Evolutionary conservation across 257 asterid genomes (phyloP).

Genomic region (Solanum medicagineum): DNA sequence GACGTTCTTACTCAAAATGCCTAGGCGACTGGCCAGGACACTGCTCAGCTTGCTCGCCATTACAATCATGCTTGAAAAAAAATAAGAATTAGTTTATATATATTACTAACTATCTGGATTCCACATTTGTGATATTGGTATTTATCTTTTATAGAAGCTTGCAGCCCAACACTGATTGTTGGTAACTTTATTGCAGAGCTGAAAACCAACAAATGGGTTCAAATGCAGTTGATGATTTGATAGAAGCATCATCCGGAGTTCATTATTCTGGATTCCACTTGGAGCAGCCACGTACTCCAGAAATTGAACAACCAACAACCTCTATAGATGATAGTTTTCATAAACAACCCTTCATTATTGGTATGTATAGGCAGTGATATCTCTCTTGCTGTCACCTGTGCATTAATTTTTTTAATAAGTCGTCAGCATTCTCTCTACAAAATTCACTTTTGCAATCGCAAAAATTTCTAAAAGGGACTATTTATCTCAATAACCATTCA

Average conservation of each 20-base stretch:
- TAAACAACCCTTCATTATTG: constrained; percentile 89
- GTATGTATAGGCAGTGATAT: constrained; percentile 20
- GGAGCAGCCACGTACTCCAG: constrained; percentile 23
- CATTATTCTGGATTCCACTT: constrained; percentile 92
- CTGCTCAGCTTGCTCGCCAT: background rate
- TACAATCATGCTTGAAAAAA: background rate
- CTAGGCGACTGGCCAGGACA: background rate
- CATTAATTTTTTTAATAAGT: background rate
- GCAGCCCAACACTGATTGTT: background rate
- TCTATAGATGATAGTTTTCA: constrained; percentile 38
- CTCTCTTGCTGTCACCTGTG: background rate
- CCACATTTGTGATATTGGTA: background rate
- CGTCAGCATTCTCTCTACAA: background rate
- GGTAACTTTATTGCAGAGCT: constrained; percentile 5
- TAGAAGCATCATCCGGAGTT: constrained; percentile 83
- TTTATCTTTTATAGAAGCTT: background rate
- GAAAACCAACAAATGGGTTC: constrained; percentile 57
- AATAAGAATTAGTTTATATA: background rate
- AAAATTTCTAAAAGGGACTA: background rate
- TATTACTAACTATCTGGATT: background rate
- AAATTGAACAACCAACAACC: constrained; percentile 38
- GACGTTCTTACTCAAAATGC: background rate
- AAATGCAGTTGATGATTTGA: constrained; percentile 74
- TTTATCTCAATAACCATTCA: background rate
- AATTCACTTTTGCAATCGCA: background rate